Evolutionary conservation across 768 basidiomycete species (phyloP), one percentile per base, ranked within the genome.

Genomic region (Gelatoporia subvermispora): DNA sequence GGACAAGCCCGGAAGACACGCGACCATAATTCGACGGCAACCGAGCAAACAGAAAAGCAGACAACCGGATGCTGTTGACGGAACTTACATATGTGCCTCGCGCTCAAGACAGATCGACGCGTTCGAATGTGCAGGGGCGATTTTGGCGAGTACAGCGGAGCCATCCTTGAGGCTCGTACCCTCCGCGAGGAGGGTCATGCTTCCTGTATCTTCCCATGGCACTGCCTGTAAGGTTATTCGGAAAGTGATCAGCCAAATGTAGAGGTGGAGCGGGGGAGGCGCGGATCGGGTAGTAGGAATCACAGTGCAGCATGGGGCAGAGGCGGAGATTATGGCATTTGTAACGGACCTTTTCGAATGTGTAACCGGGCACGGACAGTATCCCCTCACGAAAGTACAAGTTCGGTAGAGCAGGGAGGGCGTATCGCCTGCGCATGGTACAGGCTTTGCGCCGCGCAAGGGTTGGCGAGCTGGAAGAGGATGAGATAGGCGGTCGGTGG

Each of bases 191-290:
- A 78, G 65, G 0, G 85, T 86, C 73, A 82, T 76, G 51, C 82
- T 82, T 44, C 85, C 85, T 0, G 84, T 85, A 60, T 88, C 85
- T 49, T 81, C 74, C 85, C 85, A 88, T 66, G 70, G 74, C 17
- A 68, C 60, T 18, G 80, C 83, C 83, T 85, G 49, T 2, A 5
- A 31, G 28, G 28, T 7, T 13, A 31, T 31, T 13, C 28, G 28
- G 28, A 31, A 31, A 31, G 28, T 13, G 13, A 13, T 31, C 28
- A 31, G 28, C 28, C 28, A 31, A 31, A 31, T 13, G 28, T 13
- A 31, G 28, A 31, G 28, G 28, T 31, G 28, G 28, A 31, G 28
- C 28, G 28, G 13, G 28, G 28, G n/a, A n/a, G 25, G 22, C 9
- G 44, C 45, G 36, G 18, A 49, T 22, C 10, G 35, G n/a, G 22